Conservation (phyloP, 1,284 basidiomycete species). For the Schizopora paradoxa region DNA sequence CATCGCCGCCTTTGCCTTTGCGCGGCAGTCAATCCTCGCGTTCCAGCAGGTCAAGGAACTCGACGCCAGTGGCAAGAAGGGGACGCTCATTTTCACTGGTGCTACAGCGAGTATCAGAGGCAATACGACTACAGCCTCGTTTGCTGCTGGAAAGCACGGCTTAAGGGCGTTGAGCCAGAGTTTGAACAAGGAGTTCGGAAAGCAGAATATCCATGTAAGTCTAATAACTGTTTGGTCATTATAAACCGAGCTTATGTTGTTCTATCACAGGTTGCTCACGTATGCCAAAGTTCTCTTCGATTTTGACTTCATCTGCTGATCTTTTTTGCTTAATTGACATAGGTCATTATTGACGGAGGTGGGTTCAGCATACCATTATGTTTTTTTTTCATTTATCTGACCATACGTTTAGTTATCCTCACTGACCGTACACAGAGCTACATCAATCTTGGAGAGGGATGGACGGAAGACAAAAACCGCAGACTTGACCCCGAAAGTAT, state of each 20-base stretch:
- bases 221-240: not conserved
- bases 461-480: constrained; percentile 22
- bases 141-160: constrained; percentile 31
- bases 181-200: constrained; percentile 30
- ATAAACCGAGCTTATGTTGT: not conserved
- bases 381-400: no score
- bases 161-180: constrained; percentile 27
- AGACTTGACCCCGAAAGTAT: constrained; percentile 26
- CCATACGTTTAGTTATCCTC: constrained; percentile 14
- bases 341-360: constrained; percentile 14
- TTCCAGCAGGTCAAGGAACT: constrained; percentile 23
- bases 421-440: constrained; percentile 9
- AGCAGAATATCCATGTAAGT: constrained; percentile 29
- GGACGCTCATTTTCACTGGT: constrained; percentile 29
- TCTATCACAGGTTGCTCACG: constrained; percentile 8
- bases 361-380: not conserved
- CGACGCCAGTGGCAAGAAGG: constrained; percentile 23
- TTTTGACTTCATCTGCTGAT: not conserved
- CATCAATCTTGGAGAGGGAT: constrained; percentile 18
- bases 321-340: no score
- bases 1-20: constrained; percentile 27
- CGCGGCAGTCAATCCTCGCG: constrained; percentile 25
- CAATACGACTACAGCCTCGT: constrained; percentile 25
- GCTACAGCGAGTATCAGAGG: constrained; percentile 29
- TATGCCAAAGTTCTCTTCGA: constrained; percentile 1